phyloP scores from a whole-genome alignment of 148 eudicot genomes.

The Talinum fruticosum region DNA sequence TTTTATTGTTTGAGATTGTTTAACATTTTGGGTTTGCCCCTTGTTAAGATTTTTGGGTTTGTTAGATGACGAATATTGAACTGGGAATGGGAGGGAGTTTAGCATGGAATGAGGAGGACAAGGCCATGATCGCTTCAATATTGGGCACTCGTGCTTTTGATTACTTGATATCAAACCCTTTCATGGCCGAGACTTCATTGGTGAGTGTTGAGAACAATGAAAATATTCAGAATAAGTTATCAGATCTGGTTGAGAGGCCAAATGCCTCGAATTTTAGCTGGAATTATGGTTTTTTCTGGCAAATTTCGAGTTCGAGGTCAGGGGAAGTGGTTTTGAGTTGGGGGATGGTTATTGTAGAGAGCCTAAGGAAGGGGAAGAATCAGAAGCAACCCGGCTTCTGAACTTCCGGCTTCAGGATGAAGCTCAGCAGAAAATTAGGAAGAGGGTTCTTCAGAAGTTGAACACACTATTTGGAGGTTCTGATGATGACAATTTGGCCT shows the following conservation, averaged over 20 bases:
- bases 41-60: background rate
- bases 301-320: constrained; percentile 53
- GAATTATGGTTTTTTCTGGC: constrained; percentile 98
- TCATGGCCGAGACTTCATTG: constrained; percentile 62
- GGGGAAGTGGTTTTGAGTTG: constrained; percentile 80
- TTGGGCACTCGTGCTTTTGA: constrained; percentile 74
- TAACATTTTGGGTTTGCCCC: background rate
- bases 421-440: constrained; percentile 74
- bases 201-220: constrained; percentile 59
- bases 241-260: constrained; percentile 78
- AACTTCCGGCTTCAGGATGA: constrained; percentile 59
- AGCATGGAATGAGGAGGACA: constrained; percentile 65
- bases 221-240: constrained; percentile 65
- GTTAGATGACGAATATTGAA: constrained; percentile 40
- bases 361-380: constrained; percentile 67
- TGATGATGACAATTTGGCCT: constrained; percentile 76
- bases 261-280: constrained; percentile 60
- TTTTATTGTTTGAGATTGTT: background rate
- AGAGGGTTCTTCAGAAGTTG: constrained; percentile 76
- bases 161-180: constrained; percentile 58
- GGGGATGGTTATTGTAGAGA: constrained; percentile 97
- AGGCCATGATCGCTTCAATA: constrained; percentile 65
- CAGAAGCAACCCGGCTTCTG: constrained; percentile 42
- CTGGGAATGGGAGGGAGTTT: constrained; percentile 43
- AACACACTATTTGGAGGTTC: constrained; percentile 67